Percentiles rank a stretch among this genome's conserved stretches.
These are phyloP conservation scores for Lumnitzera racemosa DNA, from an alignment of 345 rosid genomes.

Conservation along the genomic window DNA sequence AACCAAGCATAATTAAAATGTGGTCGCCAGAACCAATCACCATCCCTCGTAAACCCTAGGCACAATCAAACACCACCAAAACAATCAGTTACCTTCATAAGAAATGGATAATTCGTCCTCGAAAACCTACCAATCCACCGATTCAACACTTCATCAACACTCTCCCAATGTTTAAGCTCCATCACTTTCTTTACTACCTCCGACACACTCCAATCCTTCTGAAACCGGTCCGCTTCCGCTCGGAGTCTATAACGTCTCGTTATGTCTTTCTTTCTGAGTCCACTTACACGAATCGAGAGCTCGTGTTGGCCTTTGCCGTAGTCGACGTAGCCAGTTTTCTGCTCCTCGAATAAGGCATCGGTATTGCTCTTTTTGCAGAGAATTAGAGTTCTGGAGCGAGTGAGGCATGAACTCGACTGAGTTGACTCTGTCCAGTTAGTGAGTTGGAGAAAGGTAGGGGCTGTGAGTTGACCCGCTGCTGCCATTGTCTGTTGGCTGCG, in stretches of 20 bases:
- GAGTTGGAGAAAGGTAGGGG: slow-evolving; percentile 4
- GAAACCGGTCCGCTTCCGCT: slow-evolving; percentile 62
- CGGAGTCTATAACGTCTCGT: slow-evolving; percentile 52
- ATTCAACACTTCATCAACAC: slow-evolving; percentile 56
- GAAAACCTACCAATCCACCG: slow-evolving; percentile 87
- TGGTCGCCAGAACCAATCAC: background rate
- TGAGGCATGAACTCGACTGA: slow-evolving; percentile 4
- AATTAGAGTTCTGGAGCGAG: slow-evolving; percentile 6
- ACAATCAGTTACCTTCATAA: slow-evolving; percentile 37
- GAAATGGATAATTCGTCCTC: slow-evolving; percentile 64
- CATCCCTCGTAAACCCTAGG: background rate
- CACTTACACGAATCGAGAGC: slow-evolving; percentile 50
- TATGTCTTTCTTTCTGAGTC: slow-evolving; percentile 55
- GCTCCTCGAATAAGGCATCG: slow-evolving; percentile 39
- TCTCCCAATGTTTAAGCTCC: slow-evolving; percentile 46
- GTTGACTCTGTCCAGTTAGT: background rate
- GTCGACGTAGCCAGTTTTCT: slow-evolving; percentile 54
- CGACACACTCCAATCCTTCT: slow-evolving; percentile 82
- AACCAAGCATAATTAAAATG: background rate
- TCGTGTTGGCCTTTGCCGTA: slow-evolving; percentile 68
- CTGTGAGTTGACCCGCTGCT: background rate
- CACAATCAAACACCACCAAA: background rate
- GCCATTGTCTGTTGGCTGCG: too few species aligned
- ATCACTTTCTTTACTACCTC: slow-evolving; percentile 51
- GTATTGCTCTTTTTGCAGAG: slow-evolving; percentile 25